Conservation (phyloP, 1,139 yeast species). For the Taiozyma onychis region DNA sequence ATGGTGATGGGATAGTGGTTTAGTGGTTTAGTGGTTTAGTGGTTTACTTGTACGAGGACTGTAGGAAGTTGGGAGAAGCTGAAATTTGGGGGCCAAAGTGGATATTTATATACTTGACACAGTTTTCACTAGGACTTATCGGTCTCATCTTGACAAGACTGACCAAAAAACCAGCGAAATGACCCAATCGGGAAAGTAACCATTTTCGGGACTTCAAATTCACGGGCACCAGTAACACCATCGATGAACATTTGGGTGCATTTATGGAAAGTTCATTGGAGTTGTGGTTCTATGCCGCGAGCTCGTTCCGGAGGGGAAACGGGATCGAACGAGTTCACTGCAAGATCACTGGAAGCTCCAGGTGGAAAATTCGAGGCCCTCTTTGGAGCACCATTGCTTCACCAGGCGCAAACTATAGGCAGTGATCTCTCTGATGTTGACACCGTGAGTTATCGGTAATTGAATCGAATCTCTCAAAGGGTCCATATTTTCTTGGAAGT, state of each 20-base stretch:
- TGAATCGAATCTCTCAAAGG: constrained; percentile 8
- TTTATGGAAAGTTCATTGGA: too few relatives aligned
- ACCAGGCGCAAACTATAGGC: constrained; percentile 8
- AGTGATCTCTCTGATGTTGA: constrained; percentile 7
- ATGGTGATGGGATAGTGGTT: background rate
- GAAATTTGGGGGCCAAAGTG: background rate
- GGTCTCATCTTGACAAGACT: background rate
- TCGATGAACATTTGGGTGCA: too few relatives aligned
- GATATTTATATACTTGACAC: background rate
- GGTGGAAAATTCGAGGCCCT: constrained; percentile 4
- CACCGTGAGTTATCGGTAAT: constrained; percentile 11
- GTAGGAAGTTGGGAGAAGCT: background rate
- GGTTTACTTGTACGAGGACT: background rate
- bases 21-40: background rate
- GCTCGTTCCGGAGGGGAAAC: too few relatives aligned
- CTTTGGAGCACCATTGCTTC: constrained; percentile 11
- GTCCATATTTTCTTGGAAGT: constrained; percentile 1
- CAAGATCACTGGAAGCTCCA: constrained; percentile 5
- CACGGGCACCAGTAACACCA: too few relatives aligned
- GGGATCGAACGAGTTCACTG: too few relatives aligned
- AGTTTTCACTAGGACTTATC: background rate
- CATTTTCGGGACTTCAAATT: too few relatives aligned
- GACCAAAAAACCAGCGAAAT: background rate
- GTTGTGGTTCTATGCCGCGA: too few relatives aligned
- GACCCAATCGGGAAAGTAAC: background rate